Base-by-base conservation (phyloP, 306 rosid genomes). In the Citrullus colocynthis region DNA sequence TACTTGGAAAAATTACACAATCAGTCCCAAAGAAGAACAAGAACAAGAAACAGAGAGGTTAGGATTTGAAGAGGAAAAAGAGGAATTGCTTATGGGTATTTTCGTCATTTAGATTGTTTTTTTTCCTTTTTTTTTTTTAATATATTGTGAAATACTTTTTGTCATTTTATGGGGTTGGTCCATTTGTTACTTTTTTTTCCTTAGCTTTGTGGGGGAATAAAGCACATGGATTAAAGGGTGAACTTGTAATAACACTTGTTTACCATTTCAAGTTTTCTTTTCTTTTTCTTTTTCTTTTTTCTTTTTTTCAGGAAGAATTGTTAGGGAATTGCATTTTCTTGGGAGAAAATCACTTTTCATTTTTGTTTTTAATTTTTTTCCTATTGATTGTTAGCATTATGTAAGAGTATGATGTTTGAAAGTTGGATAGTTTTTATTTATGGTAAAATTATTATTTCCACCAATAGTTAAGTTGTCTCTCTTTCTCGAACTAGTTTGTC, bases 161-260 rank as follows among this genome's bases (percentile, higher is more conserved):
- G 84, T 82, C 18, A 48, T 79, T 85, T 54, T 75, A 74, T 79
- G 81, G 76, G 84, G 79, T 71, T 86, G 79, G 77, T 81, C 84
- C 80, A 51, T 78, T 81, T 80, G 51, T 87, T 83, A 78, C 84
- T 80, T 34, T 63, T 61, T 61, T 75, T 82, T 78, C 34, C 81
- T 79, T 85, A 85, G 86, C 57, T 55, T 86, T 84, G 79, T 79
- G 71, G 84, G 72, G 74, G 85, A 63, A 87, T 86, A 86, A 90
- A 89, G 79, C 42, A 82, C 80, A 78, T 81, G 83, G 86, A 78
- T 78, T 74, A 72, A 78, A 82, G 82, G 79, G 64, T 85, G 89
- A 78, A 65, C 75, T 89, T 88, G 81, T 76, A 81, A 85, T 87
- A 79, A 84, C 62, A 80, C 74, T 77, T 58, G 37, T 55, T 37